These are phyloP conservation scores for Eucalyptus brandiana DNA, from an alignment of 345 rosid species.

Conservation along the genomic window DNA sequence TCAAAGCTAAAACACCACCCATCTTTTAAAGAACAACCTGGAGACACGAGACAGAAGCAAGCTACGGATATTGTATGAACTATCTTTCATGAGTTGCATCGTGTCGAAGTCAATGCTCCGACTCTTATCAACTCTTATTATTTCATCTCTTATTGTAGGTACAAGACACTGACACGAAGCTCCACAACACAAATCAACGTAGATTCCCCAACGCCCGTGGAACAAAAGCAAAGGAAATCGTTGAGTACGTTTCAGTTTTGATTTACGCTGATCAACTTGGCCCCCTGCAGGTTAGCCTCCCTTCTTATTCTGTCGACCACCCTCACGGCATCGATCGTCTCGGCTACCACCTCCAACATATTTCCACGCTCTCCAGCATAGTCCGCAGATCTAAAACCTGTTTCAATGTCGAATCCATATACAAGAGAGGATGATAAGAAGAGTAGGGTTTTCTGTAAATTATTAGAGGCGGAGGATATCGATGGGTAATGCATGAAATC, in stretches of 20 bases:
- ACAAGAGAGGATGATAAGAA: neutral
- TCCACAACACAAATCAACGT: neutral
- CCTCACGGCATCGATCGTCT: neutral
- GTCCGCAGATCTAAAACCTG: neutral
- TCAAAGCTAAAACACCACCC: neutral
- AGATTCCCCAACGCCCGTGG: neutral
- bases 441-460: neutral
- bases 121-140: neutral
- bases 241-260: neutral
- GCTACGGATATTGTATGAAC: neutral
- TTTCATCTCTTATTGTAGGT: neutral
- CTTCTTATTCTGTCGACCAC: neutral
- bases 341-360: neutral
- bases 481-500: neutral
- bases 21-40: neutral
- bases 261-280: neutral
- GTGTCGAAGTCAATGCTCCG: neutral
- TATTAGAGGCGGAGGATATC: neutral
- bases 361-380: neutral
- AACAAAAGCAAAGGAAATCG: neutral
- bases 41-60: neutral
- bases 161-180: neutral
- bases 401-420: neutral
- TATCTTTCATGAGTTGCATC: neutral
- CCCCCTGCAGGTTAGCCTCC: neutral